Base-by-base conservation (phyloP, 1,284 basidiomycete genomes). In the Rhodotorula sp. region DNA sequence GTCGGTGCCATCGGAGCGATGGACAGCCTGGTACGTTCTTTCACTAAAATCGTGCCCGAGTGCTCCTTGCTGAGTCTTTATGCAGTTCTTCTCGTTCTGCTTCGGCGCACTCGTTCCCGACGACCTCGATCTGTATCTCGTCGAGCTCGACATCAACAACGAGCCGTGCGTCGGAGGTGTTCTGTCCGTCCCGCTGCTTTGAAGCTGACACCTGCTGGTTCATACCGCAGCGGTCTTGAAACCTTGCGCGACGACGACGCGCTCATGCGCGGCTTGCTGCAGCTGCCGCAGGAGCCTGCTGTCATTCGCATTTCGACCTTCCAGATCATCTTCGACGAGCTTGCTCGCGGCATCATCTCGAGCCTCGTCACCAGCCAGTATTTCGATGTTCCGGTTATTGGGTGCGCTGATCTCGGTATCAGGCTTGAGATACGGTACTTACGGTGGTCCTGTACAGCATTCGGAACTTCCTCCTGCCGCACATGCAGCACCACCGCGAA, bases 301-400 rank as follows among this genome's bases (percentile, higher is more conserved):
- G 67, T 75, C 23, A 60, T 70, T 19, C 42, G 67, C 25, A 50
- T 67, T 12, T 65, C 57, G 0, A 64, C 53, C 23, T 60, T 70
- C 41, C 63, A 61, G 14, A 23, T 66, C 48, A 42, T 68, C n/a
- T 74, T 72, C 58, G 44, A 56, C 4, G 70, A 74, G 13, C 27
- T 70, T 8, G 64, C 63, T 1, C 55, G 66, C 44, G 73, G 73
- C 0, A 50, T 53, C 5, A 46, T 66, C 13, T 68, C 68, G 10
- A 66, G 49, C 13, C 48, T 75, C 7, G 25, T 68, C 23, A 67
- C 63, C 16, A 65, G 61, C 19, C 56, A 64, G 19, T 71, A 58
- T 42, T 75, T 73, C 45, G 74, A 75, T 59, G 59, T 71, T 5
- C 74, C 74, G 7, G 64, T 71, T 27, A 73, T 73, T 25, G 54